Evolutionary conservation across 441 rosid genomes (phyloP).

Genomic region (Pelargonium citronellum): DNA sequence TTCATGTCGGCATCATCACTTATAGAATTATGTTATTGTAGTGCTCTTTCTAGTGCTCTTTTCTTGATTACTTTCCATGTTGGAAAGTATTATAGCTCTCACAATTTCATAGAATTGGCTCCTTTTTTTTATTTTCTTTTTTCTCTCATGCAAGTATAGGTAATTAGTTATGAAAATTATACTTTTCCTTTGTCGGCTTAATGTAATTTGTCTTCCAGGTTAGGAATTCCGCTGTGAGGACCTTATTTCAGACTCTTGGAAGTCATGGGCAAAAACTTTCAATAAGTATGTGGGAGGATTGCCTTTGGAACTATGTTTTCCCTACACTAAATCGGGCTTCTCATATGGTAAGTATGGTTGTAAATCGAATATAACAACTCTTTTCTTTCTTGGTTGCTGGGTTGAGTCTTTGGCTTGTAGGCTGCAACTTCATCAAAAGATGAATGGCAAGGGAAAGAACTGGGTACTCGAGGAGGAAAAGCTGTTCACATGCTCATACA

Average conservation of each 20-base stretch:
- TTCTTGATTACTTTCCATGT: not conserved
- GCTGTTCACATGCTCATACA: constrained; percentile 98
- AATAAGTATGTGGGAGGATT: constrained; percentile 94
- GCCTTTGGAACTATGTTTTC: constrained; percentile 93
- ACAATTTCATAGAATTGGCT: not conserved
- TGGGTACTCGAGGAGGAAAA: constrained; percentile 94
- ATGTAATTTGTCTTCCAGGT: constrained; percentile 45
- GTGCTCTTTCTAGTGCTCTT: not conserved
- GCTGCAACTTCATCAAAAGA: constrained; percentile 98
- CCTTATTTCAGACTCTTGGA: constrained; percentile 91
- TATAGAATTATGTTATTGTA: not conserved
- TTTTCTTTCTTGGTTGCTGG: constrained; percentile 17
- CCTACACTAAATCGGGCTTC: constrained; percentile 87
- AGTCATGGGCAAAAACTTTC: constrained; percentile 97
- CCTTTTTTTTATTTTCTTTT: no score
- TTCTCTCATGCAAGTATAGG: no score
- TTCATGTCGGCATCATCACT: no score
- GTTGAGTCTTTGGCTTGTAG: constrained; percentile 36
- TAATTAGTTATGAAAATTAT: not conserved
- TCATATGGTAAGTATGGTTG: constrained; percentile 62
- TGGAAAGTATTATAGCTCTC: not conserved
- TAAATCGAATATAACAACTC: constrained; percentile 17
- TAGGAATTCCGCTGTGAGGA: constrained; percentile 95
- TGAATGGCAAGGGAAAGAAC: constrained; percentile 98
- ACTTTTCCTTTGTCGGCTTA: constrained; percentile 11